Conservation (phyloP, 768 basidiomycete genomes). For the Podaxis sp. region DNA sequence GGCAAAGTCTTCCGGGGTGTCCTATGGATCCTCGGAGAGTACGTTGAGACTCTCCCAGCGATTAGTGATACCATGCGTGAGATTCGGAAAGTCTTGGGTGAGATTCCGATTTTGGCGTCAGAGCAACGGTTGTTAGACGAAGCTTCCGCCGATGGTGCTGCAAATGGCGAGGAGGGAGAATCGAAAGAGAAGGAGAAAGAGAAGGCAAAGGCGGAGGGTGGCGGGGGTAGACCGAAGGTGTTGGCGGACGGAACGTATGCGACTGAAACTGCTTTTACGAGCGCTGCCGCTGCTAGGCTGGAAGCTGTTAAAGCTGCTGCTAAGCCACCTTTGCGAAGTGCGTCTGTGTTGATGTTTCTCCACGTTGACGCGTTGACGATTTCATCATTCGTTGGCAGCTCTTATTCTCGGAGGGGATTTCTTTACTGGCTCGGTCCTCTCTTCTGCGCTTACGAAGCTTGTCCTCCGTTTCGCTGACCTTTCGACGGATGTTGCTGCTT, state of each 20-base stretch:
- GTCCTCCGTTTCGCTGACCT: conserved; percentile 74
- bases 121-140: conserved; percentile 85
- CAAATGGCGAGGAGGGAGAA: conserved; percentile 42
- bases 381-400: conserved; percentile 37
- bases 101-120: conserved; percentile 94
- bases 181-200: conserved; percentile 38
- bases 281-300: conserved; percentile 55
- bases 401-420: conserved; percentile 94
- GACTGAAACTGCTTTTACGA: conserved; percentile 88
- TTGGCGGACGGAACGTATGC: conserved; percentile 97
- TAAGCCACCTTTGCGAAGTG: conserved; percentile 88
- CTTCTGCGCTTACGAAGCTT: conserved; percentile 87
- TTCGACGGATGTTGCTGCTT: conserved; percentile 39
- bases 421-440: conserved; percentile 92
- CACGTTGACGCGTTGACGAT: background rate
- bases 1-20: conserved; percentile 97
- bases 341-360: conserved; percentile 19
- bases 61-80: conserved; percentile 75
- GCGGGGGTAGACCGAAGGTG: conserved; percentile 68
- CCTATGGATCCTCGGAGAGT: conserved; percentile 98
- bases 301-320: conserved; percentile 84
- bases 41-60: conserved; percentile 65
- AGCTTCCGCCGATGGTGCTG: conserved; percentile 42
- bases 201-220: conserved; percentile 40
- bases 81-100: conserved; percentile 84